Evolutionary conservation across 176 grass and related monocot species (phyloP).

Genomic region (Oryza officinalis): DNA sequence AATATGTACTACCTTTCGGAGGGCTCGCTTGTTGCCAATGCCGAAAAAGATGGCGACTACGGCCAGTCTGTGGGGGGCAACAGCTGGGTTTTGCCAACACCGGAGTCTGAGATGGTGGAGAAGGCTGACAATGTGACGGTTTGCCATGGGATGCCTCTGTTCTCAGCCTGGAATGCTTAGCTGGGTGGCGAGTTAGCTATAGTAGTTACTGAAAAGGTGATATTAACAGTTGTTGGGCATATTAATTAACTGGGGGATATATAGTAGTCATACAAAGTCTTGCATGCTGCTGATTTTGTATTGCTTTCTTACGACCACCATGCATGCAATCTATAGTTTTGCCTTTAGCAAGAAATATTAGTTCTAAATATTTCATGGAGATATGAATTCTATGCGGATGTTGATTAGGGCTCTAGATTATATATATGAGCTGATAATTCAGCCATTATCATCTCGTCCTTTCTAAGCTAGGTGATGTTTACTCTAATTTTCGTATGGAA

Average conservation of each 20-base stretch:
- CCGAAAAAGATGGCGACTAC: slow-evolving; percentile 25
- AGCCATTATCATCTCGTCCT: background rate
- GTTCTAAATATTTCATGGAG: background rate
- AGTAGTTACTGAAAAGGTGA: background rate
- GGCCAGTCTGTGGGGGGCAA: slow-evolving; percentile 40
- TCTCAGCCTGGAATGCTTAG: slow-evolving; percentile 62
- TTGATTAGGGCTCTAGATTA: background rate
- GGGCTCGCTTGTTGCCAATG: background rate
- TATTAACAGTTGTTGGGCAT: background rate
- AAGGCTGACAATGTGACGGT: slow-evolving; percentile 44
- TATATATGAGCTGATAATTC: background rate
- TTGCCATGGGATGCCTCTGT: slow-evolving; percentile 55
- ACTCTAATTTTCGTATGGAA: no score
- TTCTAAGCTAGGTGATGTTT: background rate
- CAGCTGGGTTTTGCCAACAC: slow-evolving; percentile 29
- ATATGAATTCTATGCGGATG: slow-evolving; percentile 6
- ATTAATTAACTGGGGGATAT: background rate
- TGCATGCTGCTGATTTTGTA: slow-evolving; percentile 18
- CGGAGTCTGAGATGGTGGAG: background rate
- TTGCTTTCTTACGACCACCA: background rate
- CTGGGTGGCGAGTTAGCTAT: background rate
- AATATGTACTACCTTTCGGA: slow-evolving; percentile 37
- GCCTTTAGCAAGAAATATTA: background rate
- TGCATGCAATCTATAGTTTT: slow-evolving; percentile 6
- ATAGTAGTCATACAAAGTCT: slow-evolving; percentile 18